phyloP scores from a whole-genome alignment of 345 rosid species.

The Kernera saxatilis region DNA sequence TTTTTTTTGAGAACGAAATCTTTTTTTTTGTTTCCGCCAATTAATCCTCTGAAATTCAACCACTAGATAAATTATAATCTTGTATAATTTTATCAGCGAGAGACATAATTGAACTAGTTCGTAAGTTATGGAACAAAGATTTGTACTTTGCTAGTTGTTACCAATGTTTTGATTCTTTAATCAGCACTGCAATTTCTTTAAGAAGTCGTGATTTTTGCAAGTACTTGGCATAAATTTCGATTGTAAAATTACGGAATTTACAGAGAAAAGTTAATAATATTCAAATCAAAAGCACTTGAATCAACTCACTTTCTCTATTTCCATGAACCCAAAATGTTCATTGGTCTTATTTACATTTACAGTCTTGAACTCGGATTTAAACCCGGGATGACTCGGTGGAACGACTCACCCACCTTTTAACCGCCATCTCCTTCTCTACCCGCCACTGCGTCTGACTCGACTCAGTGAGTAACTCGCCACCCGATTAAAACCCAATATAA shows the following conservation, averaged over 20 bases:
- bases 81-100: not conserved
- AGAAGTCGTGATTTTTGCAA: not conserved
- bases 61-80: not conserved
- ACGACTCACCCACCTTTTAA: slow-evolving; percentile 36
- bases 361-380: slow-evolving; percentile 33
- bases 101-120: not conserved
- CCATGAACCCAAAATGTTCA: slow-evolving; percentile 1
- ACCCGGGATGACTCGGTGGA: slow-evolving; percentile 76
- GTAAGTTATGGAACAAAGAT: not conserved
- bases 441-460: not conserved
- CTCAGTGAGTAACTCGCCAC: slow-evolving; percentile 17
- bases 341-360: slow-evolving; percentile 18
- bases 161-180: not conserved
- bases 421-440: slow-evolving; percentile 57
- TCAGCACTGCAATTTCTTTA: not conserved
- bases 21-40: not conserved
- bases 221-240: not conserved
- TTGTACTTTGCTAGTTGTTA: not conserved
- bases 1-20: too few species aligned
- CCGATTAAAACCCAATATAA: not conserved
- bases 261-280: not conserved
- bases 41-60: not conserved
- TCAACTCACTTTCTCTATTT: not conserved
- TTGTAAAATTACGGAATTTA: not conserved
- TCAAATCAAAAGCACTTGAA: slow-evolving; percentile 1